phyloP scores from a whole-genome alignment of 305 asterid genomes.

The Withania somnifera region DNA sequence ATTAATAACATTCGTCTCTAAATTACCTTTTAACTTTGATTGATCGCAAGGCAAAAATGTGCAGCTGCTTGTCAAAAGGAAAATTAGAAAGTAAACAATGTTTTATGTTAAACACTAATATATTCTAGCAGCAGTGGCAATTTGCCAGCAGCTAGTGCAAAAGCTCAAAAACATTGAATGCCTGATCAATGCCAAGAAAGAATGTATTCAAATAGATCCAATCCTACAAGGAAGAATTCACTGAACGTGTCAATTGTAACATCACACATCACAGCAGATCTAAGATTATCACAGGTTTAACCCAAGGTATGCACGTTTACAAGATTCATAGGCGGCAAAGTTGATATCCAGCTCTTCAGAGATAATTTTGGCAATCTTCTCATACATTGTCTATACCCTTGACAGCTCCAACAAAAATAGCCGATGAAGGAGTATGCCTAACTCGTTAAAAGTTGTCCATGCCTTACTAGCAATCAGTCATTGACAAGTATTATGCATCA shows the following conservation, averaged over 20 bases:
- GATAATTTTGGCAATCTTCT: not conserved
- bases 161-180: not conserved
- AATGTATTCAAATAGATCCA: not conserved
- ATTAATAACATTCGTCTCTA: not conserved
- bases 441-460: not conserved
- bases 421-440: not conserved
- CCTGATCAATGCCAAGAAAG: constrained; percentile 1
- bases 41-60: not conserved
- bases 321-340: not conserved
- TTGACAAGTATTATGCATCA: constrained; percentile 2
- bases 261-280: not conserved
- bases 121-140: not conserved
- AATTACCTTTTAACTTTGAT: not conserved
- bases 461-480: not conserved
- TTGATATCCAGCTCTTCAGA: not conserved
- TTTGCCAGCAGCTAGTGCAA: not conserved
- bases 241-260: not conserved
- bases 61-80: not conserved
- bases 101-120: not conserved
- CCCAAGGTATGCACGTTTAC: not conserved
- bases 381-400: not conserved
- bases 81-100: not conserved
- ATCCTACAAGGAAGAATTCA: constrained; percentile 2
- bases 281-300: not conserved
- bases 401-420: not conserved